Base-by-base conservation (phyloP, 129 eudicot species). In the Heracleum sosnowskyi region DNA sequence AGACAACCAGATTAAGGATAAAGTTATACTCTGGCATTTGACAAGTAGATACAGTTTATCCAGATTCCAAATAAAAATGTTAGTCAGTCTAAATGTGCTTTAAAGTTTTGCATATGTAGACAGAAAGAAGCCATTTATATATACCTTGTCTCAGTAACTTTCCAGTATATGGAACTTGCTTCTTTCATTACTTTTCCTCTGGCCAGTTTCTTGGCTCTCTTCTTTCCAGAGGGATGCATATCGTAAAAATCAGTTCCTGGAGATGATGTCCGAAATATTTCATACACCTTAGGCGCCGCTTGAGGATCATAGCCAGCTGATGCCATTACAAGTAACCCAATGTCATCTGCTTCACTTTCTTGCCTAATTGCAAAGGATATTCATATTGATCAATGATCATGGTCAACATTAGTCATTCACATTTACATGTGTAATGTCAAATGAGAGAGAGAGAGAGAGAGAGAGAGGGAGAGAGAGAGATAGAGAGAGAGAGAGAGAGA, bases 141-240 rank as follows among this genome's bases (percentile, higher is more conserved):
- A 7, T 57, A n/a, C 11, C 41, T 68, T 15, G 82, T 78, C 51
- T 90, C 92, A 62, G 2, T 55, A 29, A 29, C 64, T 55, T 55
- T 55, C 92, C 77, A 66, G 29, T 87, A 93, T 60, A 91, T 80
- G 35, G 62, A 62, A 20, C 91, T 55, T 2, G 96, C 97, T 85
- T 91, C 96, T 76, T 92, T 89, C 97, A 92, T 89, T 17, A 94
- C 91, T 74, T 83, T 79, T 18, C 92, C 96, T 62, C 87, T 87
- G 24, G 89, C 86, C 39, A 91, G 81, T 46, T 85, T 17, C 77
- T 89, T 79, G 57, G 96, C 89, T 81, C 97, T 85, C 77, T 81
- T 90, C 86, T 90, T 91, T n/a, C 97, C 97, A 17, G 98, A 91
- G 62, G 98, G 96, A 84, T 94, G 96, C 34, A 97, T 91, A 76